Percentiles rank a stretch among this genome's conserved stretches.
Conservation (phyloP, 768 basidiomycete species). For the Phanerodontia chrysosporium region DNA sequence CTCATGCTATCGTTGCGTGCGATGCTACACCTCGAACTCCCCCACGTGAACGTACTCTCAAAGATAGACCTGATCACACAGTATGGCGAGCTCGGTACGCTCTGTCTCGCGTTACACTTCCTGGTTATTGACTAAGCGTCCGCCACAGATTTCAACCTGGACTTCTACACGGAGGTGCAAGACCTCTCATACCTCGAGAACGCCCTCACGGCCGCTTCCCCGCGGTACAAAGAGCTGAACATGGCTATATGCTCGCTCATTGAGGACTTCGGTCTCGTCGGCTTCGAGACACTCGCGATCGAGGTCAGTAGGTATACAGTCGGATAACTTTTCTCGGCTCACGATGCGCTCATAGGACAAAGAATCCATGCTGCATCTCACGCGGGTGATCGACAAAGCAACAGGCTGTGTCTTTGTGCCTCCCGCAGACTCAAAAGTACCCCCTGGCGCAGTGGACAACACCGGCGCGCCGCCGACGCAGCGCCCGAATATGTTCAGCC, state of each 20-base stretch:
- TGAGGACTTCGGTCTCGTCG: constrained; percentile 89
- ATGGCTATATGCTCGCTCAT: constrained; percentile 89
- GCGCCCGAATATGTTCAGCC: constrained; percentile 60
- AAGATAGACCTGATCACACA: constrained; percentile 89
- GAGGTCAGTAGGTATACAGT: constrained; percentile 53
- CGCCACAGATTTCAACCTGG: constrained; percentile 85
- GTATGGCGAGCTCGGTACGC: constrained; percentile 87
- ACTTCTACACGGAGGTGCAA: constrained; percentile 97
- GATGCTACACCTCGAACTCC: constrained; percentile 98
- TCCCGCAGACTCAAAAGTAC: constrained; percentile 28
- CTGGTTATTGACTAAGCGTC: background rate
- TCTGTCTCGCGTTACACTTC: background rate
- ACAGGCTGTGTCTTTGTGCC: constrained; percentile 91
- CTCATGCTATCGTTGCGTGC: constrained; percentile 88
- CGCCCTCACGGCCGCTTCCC: constrained; percentile 58
- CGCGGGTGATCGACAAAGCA: constrained; percentile 81
- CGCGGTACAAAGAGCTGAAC: constrained; percentile 76
- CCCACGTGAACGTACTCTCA: constrained; percentile 94
- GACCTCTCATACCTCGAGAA: constrained; percentile 87
- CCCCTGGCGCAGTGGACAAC: constrained; percentile 28
- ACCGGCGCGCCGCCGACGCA: constrained; percentile 34
- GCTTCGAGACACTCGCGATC: constrained; percentile 95
- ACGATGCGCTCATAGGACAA: constrained; percentile 63
- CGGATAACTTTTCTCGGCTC: background rate
- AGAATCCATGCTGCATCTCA: constrained; percentile 87